Conservation (phyloP, 176 grass and related monocot species). For the Triticum monococcum region DNA sequence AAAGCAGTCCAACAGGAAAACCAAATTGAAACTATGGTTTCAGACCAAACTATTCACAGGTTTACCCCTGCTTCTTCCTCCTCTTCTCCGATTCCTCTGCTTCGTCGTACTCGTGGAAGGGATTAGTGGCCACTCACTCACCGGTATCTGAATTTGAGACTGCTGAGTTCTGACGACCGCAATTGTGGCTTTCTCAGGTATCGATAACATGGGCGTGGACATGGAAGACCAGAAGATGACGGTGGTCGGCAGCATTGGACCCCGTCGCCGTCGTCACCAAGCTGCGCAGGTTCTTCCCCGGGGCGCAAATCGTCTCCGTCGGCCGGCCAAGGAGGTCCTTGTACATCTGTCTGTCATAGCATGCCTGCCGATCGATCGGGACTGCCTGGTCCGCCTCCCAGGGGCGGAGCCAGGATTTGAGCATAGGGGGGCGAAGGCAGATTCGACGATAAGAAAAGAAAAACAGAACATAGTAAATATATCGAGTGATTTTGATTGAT, state of each 20-base stretch:
- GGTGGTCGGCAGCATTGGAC: not conserved
- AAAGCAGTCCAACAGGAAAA: no score
- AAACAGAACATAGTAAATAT: no score
- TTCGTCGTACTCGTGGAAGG: not conserved
- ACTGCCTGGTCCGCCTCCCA: no score
- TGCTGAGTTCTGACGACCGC: not conserved
- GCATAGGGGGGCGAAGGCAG: no score
- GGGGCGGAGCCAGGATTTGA: no score
- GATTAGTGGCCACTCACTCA: not conserved
- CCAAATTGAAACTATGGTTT: no score
- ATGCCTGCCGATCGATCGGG: not conserved
- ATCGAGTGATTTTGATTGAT: no score
- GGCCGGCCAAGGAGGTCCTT: constrained; percentile 54
- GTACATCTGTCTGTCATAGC: not conserved
- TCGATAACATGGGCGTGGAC: not conserved
- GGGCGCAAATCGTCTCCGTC: constrained; percentile 40
- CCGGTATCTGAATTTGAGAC: not conserved
- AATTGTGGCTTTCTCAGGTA: not conserved
- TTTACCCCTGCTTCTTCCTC: not conserved
- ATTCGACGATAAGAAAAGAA: no score
- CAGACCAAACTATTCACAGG: no score
- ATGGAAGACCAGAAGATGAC: not conserved
- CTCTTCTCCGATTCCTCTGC: not conserved
- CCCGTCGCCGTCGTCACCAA: not conserved
- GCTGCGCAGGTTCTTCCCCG: constrained; percentile 40